Conservation (phyloP, 1,284 basidiomycete genomes). For the Leccinum cinnamomeum region DNA sequence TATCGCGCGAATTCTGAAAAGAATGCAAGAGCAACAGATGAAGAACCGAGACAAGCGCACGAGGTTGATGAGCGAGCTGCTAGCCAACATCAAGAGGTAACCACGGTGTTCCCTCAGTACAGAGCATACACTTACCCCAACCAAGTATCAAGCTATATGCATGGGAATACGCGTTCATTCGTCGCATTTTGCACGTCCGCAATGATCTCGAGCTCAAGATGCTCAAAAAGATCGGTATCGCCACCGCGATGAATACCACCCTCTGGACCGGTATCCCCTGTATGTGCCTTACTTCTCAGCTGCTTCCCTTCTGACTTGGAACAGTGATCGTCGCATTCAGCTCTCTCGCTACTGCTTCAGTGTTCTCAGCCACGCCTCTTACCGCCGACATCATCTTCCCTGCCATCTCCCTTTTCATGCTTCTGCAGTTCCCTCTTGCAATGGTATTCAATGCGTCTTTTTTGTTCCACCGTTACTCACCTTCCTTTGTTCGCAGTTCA, state of each 20-base stretch:
- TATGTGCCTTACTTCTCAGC: constrained; percentile 26
- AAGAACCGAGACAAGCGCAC: constrained; percentile 83
- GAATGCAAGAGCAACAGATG: constrained; percentile 87
- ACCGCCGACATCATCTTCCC: constrained; percentile 95
- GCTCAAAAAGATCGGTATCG: constrained; percentile 79
- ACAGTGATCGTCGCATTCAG: constrained; percentile 81
- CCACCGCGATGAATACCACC: constrained; percentile 59
- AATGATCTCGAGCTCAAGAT: constrained; percentile 85
- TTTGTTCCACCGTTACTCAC: constrained; percentile 5
- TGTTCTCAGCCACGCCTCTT: constrained; percentile 67
- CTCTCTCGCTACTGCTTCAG: constrained; percentile 82
- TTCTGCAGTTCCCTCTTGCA: constrained; percentile 85
- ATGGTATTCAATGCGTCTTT: constrained; percentile 53
- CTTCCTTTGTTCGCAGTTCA: constrained; percentile 45
- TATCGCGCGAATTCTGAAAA: constrained; percentile 76
- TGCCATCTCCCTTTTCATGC: constrained; percentile 89
- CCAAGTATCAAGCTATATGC: constrained; percentile 76
- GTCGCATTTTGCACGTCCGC: constrained; percentile 71
- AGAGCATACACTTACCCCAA: not conserved
- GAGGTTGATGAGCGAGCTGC: constrained; percentile 76
- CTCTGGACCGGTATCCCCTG: constrained; percentile 70
- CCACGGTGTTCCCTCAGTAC: not conserved
- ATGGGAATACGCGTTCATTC: constrained; percentile 88
- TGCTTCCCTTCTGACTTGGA: constrained; percentile 34
- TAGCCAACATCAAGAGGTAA: constrained; percentile 87